Conservation (phyloP, 2,329 filamentous ascomycete species). For the Stagonosporopsis vannaccii region DNA sequence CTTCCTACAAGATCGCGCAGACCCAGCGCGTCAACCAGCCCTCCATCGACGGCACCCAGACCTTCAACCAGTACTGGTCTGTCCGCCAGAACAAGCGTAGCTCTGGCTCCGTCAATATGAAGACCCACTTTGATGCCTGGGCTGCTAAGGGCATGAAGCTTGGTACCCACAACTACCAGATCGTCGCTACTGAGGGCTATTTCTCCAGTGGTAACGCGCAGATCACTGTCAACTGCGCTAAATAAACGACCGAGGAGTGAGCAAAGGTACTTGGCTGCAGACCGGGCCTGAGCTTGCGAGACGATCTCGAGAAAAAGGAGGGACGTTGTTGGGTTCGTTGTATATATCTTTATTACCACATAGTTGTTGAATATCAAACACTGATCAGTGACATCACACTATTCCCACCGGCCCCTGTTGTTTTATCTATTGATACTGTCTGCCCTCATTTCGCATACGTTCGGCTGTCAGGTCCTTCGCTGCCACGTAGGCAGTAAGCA, state of each 20-base stretch:
- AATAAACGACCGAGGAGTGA: constrained; percentile 13
- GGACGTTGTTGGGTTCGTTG: neutral
- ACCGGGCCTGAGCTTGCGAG: constrained; percentile 2
- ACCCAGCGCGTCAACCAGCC: constrained; percentile 52
- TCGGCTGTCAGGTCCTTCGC: no score
- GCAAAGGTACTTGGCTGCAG: constrained; percentile 11
- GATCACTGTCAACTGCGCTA: constrained; percentile 55
- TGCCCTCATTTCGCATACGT: no score
- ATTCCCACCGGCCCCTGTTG: no score
- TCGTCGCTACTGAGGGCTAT: constrained; percentile 64
- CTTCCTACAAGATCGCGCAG: constrained; percentile 42
- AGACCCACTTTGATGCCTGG: constrained; percentile 48
- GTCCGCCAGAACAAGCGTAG: constrained; percentile 44
- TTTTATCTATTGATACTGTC: no score
- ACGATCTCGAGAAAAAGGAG: neutral
- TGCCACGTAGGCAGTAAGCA: no score
- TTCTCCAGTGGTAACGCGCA: constrained; percentile 56
- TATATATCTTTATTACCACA: constrained; percentile 2
- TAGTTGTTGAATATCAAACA: neutral
- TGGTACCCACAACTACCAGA: constrained; percentile 49
- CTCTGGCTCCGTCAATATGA: constrained; percentile 41
- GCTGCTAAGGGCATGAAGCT: constrained; percentile 41
- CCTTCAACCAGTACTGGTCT: constrained; percentile 62
- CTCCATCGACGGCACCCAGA: constrained; percentile 59
- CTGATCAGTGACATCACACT: no score